These are phyloP conservation scores for Ogataea nakhonphanomensis DNA, from an alignment of 805 yeast species.

Conservation along the genomic window DNA sequence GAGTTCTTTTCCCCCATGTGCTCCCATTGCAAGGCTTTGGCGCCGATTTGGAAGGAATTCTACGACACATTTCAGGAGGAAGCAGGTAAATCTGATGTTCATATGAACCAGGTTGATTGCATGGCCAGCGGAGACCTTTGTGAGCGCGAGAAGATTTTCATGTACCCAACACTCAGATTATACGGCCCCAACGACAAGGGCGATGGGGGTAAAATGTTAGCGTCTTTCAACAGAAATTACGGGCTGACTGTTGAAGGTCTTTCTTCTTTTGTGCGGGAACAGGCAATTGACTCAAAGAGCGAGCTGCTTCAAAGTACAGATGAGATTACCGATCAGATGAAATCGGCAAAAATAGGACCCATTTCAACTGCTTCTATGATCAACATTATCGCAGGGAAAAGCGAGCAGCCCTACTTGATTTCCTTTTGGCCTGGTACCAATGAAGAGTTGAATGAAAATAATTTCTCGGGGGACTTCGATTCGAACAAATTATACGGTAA, in stretches of 20 bases:
- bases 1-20: slow-evolving; percentile 93
- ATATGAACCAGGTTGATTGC: slow-evolving; percentile 81
- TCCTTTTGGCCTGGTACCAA: slow-evolving; percentile 64
- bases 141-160: slow-evolving; percentile 53
- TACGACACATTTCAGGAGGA: slow-evolving; percentile 47
- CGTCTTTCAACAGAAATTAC: slow-evolving; percentile 45
- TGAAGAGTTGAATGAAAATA: slow-evolving; percentile 35
- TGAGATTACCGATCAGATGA: slow-evolving; percentile 23
- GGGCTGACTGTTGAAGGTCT: slow-evolving; percentile 48
- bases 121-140: slow-evolving; percentile 85
- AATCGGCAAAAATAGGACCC: slow-evolving; percentile 7
- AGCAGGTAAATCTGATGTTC: slow-evolving; percentile 45
- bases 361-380: slow-evolving; percentile 40
- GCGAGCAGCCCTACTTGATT: slow-evolving; percentile 48
- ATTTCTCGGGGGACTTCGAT: slow-evolving; percentile 33
- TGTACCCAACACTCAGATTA: slow-evolving; percentile 70
- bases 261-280: slow-evolving; percentile 50
- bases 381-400: slow-evolving; percentile 49
- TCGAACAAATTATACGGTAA: slow-evolving; percentile 36
- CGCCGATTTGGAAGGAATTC: slow-evolving; percentile 79
- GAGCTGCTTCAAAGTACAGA: slow-evolving; percentile 47
- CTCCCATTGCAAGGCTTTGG: slow-evolving; percentile 71
- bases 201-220: slow-evolving; percentile 34
- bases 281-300: slow-evolving; percentile 40
- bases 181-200: slow-evolving; percentile 55